Percentiles rank a stretch among this genome's conserved stretches.
Evolutionary conservation across 768 basidiomycete species (phyloP).

Genomic region (Hemileccinum rubropunctum): DNA sequence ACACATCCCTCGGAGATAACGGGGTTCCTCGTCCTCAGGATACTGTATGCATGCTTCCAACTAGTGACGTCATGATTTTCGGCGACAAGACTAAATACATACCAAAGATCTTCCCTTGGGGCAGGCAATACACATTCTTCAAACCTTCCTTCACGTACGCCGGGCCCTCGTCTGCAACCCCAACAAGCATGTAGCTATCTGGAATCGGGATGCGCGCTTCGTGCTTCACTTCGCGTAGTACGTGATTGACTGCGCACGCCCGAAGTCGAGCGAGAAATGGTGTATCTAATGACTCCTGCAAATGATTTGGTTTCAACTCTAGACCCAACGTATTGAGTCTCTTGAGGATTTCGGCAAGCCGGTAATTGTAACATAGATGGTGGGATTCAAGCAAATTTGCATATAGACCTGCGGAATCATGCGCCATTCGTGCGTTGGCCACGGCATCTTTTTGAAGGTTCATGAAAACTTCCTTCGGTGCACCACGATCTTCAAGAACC

Average conservation of each 20-base stretch:
- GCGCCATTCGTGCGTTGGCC: constrained; percentile 54
- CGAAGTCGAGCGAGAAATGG: constrained; percentile 58
- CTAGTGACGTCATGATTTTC: background rate
- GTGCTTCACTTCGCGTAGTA: constrained; percentile 73
- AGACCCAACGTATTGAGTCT: constrained; percentile 47
- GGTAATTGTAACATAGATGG: constrained; percentile 44
- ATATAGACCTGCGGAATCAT: constrained; percentile 52
- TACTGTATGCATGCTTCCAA: constrained; percentile 56
- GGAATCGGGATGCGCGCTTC: constrained; percentile 71
- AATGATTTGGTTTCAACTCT: constrained; percentile 39
- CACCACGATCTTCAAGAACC: constrained; percentile 75
- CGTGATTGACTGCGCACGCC: constrained; percentile 59
- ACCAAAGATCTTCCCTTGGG: constrained; percentile 68
- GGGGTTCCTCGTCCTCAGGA: constrained; percentile 46
- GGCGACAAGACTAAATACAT: constrained; percentile 10
- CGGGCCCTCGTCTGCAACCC: constrained; percentile 80
- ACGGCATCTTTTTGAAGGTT: constrained; percentile 61
- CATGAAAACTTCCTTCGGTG: constrained; percentile 54
- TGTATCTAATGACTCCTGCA: constrained; percentile 42
- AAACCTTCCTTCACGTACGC: constrained; percentile 51
- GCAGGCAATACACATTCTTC: constrained; percentile 52
- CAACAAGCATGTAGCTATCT: constrained; percentile 66
- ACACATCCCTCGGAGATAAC: constrained; percentile 58
- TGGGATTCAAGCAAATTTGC: constrained; percentile 48
- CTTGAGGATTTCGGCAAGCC: constrained; percentile 50